Conservation (phyloP, 2,329 filamentous ascomycete species). For the Arachnopeziza araneosa region DNA sequence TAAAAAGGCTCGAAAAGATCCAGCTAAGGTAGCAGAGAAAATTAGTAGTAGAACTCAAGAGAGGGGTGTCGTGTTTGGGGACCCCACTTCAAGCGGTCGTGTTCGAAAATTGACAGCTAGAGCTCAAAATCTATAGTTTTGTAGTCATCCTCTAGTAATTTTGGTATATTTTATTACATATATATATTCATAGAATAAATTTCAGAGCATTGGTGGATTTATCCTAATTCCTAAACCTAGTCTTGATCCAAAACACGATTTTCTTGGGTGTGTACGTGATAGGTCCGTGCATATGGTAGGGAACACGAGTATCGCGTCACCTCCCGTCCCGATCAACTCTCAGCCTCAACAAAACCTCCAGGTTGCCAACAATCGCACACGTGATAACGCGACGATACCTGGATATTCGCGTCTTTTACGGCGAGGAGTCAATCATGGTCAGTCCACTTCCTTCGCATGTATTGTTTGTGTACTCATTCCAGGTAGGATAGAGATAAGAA, state of each 20-base stretch:
- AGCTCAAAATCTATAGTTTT: background rate
- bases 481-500: conserved; percentile 12
- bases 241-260: background rate
- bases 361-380: background rate
- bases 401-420: background rate
- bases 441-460: background rate
- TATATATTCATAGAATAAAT: background rate
- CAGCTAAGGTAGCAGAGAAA: too few relatives aligned
- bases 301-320: background rate
- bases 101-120: background rate
- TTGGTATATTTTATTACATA: background rate
- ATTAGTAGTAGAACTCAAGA: too few relatives aligned
- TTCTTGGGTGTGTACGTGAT: background rate
- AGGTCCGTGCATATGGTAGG: background rate
- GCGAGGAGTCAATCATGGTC: background rate
- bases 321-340: background rate
- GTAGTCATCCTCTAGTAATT: background rate
- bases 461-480: background rate
- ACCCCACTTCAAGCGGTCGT: too few relatives aligned
- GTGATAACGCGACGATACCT: background rate
- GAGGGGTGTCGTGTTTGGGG: too few relatives aligned
- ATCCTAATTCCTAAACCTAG: background rate
- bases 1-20: too few relatives aligned
- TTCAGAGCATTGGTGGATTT: background rate
- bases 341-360: background rate